A percentile compares a stretch with the other conserved stretches of the same genome.
Evolutionary conservation across 441 rosid species (phyloP).

Genomic region (Macaranga tanarius): DNA sequence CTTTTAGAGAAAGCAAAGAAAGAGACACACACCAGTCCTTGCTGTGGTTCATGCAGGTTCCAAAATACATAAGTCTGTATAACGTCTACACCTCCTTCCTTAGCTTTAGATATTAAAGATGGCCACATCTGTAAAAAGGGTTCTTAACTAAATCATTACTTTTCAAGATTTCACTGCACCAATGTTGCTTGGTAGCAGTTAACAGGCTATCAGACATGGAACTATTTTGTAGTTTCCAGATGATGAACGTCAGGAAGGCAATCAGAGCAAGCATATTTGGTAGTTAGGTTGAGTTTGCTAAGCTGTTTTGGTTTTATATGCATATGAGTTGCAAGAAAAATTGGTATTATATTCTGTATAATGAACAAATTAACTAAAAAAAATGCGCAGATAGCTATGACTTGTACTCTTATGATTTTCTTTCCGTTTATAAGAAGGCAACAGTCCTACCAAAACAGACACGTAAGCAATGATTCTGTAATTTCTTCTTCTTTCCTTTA

Average conservation of each 20-base stretch:
- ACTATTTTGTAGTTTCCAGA: too few species aligned
- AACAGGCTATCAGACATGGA: too few species aligned
- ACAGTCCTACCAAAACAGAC: background rate
- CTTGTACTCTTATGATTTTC: background rate
- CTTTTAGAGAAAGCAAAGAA: background rate
- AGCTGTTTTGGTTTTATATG: background rate
- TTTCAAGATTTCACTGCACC: too few species aligned
- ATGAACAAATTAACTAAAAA: too few species aligned
- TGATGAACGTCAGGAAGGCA: background rate
- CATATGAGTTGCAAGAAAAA: too few species aligned
- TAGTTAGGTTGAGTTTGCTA: background rate
- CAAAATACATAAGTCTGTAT: slow-evolving; percentile 89
- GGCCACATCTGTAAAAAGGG: slow-evolving; percentile 73
- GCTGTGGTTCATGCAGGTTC: slow-evolving; percentile 75
- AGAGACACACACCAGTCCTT: slow-evolving; percentile 49
- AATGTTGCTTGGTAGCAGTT: background rate
- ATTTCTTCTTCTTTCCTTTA: background rate
- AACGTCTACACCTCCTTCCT: slow-evolving; percentile 83
- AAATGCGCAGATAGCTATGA: too few species aligned
- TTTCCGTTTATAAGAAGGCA: background rate
- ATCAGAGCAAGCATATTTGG: background rate
- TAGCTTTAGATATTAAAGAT: slow-evolving; percentile 62
- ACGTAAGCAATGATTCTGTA: background rate
- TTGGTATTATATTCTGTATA: too few species aligned
- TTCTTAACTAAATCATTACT: background rate